Evolutionary conservation across 495 filamentous ascomycete genomes (phyloP).

Genomic region (Annulohypoxylon maeteangense): DNA sequence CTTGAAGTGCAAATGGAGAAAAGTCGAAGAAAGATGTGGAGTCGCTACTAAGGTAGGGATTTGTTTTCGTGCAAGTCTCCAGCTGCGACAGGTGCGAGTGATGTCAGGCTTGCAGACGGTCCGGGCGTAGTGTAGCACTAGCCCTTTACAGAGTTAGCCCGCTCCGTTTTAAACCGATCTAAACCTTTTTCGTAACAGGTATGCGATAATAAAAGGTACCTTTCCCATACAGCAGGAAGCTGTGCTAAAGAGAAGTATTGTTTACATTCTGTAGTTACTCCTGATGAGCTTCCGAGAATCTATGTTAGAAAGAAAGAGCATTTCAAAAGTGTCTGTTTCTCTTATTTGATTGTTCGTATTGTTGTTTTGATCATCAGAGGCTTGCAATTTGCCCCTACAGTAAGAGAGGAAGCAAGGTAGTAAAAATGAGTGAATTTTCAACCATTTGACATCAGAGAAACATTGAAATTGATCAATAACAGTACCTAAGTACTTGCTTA

Average conservation of each 20-base stretch:
- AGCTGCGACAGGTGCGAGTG: conserved; percentile 17
- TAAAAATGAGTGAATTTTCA: conserved; percentile 38
- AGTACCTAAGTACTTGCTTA: conserved; percentile 6
- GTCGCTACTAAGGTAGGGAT: conserved; percentile 20
- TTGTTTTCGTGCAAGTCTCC: conserved; percentile 33
- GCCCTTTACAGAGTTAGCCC: conserved; percentile 20
- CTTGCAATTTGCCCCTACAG: conserved; percentile 11
- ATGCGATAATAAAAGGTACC: conserved; percentile 23
- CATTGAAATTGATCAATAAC: neutral
- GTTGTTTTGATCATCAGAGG: neutral
- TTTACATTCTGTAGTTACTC: conserved; percentile 16
- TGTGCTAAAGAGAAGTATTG: conserved; percentile 4
- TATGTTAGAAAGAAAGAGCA: neutral
- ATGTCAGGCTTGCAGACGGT: conserved; percentile 40
- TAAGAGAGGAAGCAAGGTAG: conserved; percentile 20
- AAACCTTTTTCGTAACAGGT: conserved; percentile 29
- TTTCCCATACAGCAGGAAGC: conserved; percentile 7
- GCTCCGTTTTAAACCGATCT: conserved; percentile 14
- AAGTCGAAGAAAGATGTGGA: conserved; percentile 36
- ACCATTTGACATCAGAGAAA: neutral
- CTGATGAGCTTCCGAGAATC: conserved; percentile 4
- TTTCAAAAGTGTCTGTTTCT: conserved; percentile 22
- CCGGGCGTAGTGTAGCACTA: conserved; percentile 23
- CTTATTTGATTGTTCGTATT: neutral
- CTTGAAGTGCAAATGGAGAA: conserved; percentile 35